Evolutionary conservation across 345 rosid species (phyloP).

Genomic region (Sapria himalayana): DNA sequence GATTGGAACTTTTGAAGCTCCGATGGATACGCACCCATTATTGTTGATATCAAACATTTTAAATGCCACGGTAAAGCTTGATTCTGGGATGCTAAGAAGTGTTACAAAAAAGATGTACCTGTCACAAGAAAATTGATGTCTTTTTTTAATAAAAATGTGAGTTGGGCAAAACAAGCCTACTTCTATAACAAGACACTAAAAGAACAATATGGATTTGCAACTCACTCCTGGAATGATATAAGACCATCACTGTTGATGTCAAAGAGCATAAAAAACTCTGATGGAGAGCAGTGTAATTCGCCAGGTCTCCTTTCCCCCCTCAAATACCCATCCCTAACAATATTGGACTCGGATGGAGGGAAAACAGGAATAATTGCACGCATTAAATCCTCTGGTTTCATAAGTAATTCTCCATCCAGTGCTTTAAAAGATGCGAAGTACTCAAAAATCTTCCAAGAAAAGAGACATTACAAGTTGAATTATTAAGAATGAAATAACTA

Average conservation of each 20-base stretch:
- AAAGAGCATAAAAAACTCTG: constrained; percentile 76
- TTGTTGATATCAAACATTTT: constrained; percentile 78
- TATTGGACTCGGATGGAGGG: constrained; percentile 77
- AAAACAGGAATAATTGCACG: constrained; percentile 83
- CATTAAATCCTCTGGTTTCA: constrained; percentile 85
- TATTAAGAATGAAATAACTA: too few species aligned
- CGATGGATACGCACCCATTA: constrained; percentile 38
- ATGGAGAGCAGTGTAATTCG: constrained; percentile 51
- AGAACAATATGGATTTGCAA: constrained; percentile 2
- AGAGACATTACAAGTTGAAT: not conserved
- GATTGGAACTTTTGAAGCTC: not conserved
- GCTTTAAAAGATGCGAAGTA: constrained; percentile 54
- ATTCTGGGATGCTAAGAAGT: constrained; percentile 76
- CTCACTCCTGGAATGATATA: constrained; percentile 90
- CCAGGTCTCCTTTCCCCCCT: constrained; percentile 80
- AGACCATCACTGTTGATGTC: constrained; percentile 63
- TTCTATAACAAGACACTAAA: constrained; percentile 1
- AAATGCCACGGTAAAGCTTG: constrained; percentile 65
- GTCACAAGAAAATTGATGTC: constrained; percentile 9
- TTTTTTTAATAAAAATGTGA: too few species aligned
- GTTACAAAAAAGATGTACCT: constrained; percentile 91
- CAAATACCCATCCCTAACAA: constrained; percentile 78
- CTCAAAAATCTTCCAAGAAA: constrained; percentile 43
- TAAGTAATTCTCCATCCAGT: constrained; percentile 42
- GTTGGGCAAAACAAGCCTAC: constrained; percentile 4